Conservation (phyloP, 2,329 filamentous ascomycete genomes). For the Monilinia polystroma region DNA sequence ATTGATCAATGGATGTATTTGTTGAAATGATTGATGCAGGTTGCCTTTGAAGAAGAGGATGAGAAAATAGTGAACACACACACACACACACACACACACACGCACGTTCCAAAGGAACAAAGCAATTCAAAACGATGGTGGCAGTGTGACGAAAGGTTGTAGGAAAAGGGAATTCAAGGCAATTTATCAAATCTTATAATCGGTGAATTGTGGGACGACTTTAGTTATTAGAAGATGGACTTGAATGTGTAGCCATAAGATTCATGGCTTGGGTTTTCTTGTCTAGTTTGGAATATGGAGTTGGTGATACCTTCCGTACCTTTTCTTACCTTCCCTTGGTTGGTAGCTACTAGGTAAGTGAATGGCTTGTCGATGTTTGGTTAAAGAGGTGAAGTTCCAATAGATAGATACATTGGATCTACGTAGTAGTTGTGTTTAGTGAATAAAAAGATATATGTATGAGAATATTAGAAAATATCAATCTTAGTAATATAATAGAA, state of each 20-base stretch:
- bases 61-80: background rate
- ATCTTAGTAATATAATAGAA: no score
- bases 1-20: constrained; percentile 3
- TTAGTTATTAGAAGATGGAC: background rate
- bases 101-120: background rate
- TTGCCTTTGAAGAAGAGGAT: constrained; percentile 9
- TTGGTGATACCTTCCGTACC: background rate
- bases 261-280: constrained; percentile 6
- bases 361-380: background rate
- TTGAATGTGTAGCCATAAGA: constrained; percentile 12
- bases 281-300: background rate
- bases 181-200: constrained; percentile 1
- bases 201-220: background rate
- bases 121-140: background rate
- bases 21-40: constrained; percentile 10
- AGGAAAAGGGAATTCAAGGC: constrained; percentile 1
- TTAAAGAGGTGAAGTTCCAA: background rate
- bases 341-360: background rate
- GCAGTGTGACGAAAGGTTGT: constrained; percentile 5
- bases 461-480: no score
- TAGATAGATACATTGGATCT: no score
- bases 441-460: no score
- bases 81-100: no score
- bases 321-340: background rate
- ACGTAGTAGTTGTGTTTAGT: no score